phyloP scores from a whole-genome alignment of 1,284 basidiomycete species.

The Cutaneotrichosporon sp. region DNA sequence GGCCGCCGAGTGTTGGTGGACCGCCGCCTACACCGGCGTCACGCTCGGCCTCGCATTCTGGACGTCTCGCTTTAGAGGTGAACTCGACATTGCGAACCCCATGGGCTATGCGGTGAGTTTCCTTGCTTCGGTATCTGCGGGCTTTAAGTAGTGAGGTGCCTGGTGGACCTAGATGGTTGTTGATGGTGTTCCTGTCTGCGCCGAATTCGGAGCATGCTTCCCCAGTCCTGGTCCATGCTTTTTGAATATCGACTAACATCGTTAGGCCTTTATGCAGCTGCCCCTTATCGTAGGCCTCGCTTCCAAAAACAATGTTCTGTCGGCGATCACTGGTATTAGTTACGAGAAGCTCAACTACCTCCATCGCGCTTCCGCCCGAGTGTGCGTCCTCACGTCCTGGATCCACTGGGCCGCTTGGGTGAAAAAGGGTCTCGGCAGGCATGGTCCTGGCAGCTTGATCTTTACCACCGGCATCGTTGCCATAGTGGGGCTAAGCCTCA shows the following conservation, averaged over 20 bases:
- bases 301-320: conserved; percentile 61
- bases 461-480: conserved; percentile 11
- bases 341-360: conserved; percentile 55
- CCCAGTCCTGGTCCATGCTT: too few species aligned
- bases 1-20: conserved; percentile 16
- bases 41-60: conserved; percentile 13
- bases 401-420: conserved; percentile 30
- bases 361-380: conserved; percentile 34
- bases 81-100: conserved; percentile 16
- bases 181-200: too few species aligned
- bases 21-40: conserved; percentile 12
- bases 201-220: too few species aligned
- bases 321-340: conserved; percentile 59
- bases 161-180: too few species aligned
- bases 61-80: conserved; percentile 1
- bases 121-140: too few species aligned
- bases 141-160: too few species aligned
- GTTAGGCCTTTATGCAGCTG: conserved; percentile 51
- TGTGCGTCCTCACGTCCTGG: conserved; percentile 31
- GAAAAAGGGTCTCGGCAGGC: conserved; percentile 14
- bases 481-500: conserved; percentile 47
- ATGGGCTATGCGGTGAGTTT: conserved; percentile 13
- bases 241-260: not conserved
- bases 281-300: conserved; percentile 61
- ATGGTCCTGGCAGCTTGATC: conserved; percentile 11